Base-by-base conservation (phyloP, 768 basidiomycete genomes). In the Glaciozyma antarctica region DNA sequence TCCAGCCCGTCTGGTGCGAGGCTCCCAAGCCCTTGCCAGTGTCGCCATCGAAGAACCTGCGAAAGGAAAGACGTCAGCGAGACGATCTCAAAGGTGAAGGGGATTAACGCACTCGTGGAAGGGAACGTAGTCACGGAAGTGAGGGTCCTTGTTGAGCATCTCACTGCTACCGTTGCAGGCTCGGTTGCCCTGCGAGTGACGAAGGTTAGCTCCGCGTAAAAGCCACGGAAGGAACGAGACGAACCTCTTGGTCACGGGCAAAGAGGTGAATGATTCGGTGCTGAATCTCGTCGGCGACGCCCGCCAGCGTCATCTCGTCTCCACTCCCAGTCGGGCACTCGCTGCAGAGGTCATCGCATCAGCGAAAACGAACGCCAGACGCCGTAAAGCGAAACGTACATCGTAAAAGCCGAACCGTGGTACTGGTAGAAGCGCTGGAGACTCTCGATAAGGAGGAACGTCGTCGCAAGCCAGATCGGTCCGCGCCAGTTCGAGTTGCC, bases 211-310 rank as follows among this genome's bases (percentile, higher is more conserved):
- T 28, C 17, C n/a, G 22, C 38, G 26, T 8, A 10, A 28, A 15
- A 2, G 15, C 15, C 24, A 45, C 51, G 19, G 4, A 41, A 19
- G 24, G 1, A 41, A 44, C 8, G 26, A 24, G 28, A 43, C 49
- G 32, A 17, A 65, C 65, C 53, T 73, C 82, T 67, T 83, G 76
- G 75, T 99, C 94, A 32, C 92, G 85, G n/a, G 89, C 86, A 73
- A 99, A 99, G 72, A 99, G 91, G 76, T 98, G 92, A 62, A 98
- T 99, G 67, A 98, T 85, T n/a, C 95, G 86, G 75, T 98, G 94
- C 77, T 98, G 95, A 62, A 99, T 92, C 77, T 99, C 95, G 73
- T 97, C 94, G 8, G 95, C 91, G 24, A 94, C 91, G 64, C 84
- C 82, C 15, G 87, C 89, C 12, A 99, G 84, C 75, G 91, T 89